Base-by-base conservation (phyloP, 495 filamentous ascomycete genomes). In the Penicillium dipodomyicola region DNA sequence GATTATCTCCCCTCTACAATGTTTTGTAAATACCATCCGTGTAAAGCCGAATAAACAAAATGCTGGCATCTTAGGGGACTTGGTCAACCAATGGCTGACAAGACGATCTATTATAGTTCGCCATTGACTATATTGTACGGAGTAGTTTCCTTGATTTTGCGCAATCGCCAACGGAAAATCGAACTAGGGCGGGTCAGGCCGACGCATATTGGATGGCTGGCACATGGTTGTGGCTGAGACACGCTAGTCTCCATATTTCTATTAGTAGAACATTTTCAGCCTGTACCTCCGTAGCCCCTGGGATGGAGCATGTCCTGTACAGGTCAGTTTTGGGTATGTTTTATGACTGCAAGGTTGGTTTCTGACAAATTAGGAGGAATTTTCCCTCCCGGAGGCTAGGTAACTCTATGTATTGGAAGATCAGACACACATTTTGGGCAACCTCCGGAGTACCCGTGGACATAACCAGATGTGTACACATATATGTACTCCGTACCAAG, bases 171-270 rank as follows among this genome's bases (percentile, higher is more conserved):
- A 37, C 1, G 14, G 19, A 54, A 44, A 23, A 44, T 51, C 49
- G 35, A 11, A 48, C 42, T 25, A 35, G 32, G 44, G 57, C 51
- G 50, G 27, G 14, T 29, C 20, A 54, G 52, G 52, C 47, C 49
- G 25, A 52, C 27, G 32, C 57, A 47, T 49, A 60, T 56, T 62
- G 45, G 44, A 32, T 48, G n/a, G 29, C 51, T 29, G 5, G 22
- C 65, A 67, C 65, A 67, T 67, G 65, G 62, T 63, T 67, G 65
- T 67, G 65, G 62, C 65, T 67, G 65, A 67, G 65, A 67, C 65
- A 37, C 62, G 57, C 65, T 67, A 65, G 65, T 51, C 62, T 61
- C 65, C 65, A 62, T 62, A 60, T 57, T 67, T 55, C 62, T 67
- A 67, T 65, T 67, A 65, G 65, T 65, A 65, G 65, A 62, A 67